Conservation (phyloP, 495 filamentous ascomycete species). For the Patellaria atrata region DNA sequence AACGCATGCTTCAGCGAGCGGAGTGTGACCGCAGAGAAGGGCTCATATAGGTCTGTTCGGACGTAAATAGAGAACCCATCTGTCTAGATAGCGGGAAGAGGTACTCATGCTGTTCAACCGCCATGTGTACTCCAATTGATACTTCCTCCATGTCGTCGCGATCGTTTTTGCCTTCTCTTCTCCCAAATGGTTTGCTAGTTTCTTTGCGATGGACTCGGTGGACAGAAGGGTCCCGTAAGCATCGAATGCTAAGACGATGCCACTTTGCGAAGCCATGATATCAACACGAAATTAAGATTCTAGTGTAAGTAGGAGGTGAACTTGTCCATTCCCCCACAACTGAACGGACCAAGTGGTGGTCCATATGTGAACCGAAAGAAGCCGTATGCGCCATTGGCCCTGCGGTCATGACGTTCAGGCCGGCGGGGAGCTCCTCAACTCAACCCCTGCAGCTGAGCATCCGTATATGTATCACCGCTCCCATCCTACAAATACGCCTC, state of each 20-base stretch:
- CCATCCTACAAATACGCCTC: too few relatives aligned
- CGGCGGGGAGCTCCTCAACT: too few relatives aligned
- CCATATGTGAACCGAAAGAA: too few relatives aligned
- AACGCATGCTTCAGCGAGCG: slow-evolving; percentile 51
- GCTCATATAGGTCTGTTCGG: slow-evolving; percentile 43
- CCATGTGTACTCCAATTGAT: slow-evolving; percentile 77
- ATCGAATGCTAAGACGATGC: slow-evolving; percentile 53
- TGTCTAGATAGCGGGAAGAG: slow-evolving; percentile 6
- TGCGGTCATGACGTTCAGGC: too few relatives aligned
- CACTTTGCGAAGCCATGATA: slow-evolving; percentile 8
- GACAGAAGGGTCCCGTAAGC: slow-evolving; percentile 62
- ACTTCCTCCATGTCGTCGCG: slow-evolving; percentile 41
- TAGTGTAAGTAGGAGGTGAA: too few relatives aligned
- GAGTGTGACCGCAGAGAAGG: slow-evolving; percentile 51
- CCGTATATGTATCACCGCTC: too few relatives aligned
- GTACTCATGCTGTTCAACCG: slow-evolving; percentile 66
- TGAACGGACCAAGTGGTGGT: too few relatives aligned
- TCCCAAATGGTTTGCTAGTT: slow-evolving; percentile 36
- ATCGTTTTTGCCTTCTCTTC: slow-evolving; percentile 41
- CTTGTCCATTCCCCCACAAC: too few relatives aligned
- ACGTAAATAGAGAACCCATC: background rate
- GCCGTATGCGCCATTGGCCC: too few relatives aligned
- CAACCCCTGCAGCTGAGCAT: too few relatives aligned
- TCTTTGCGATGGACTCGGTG: slow-evolving; percentile 47
- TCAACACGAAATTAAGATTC: too few relatives aligned